Evolutionary conservation across 441 rosid species (phyloP), one percentile per base, ranked within the genome.

Genomic region (Populus hybrid): DNA sequence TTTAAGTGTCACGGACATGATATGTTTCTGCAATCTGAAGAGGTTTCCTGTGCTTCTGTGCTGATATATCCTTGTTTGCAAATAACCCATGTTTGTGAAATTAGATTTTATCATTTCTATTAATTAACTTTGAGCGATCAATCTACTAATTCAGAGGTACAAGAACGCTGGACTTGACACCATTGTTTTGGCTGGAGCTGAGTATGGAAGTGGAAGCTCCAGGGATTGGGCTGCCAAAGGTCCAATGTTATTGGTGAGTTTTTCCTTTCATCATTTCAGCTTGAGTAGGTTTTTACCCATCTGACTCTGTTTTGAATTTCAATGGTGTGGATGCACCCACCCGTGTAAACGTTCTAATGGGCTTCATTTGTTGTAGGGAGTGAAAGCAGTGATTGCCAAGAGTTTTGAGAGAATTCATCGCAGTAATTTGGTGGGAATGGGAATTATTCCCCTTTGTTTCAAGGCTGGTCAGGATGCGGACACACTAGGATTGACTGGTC

Each of bases 171-270:
- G 97, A 32, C 87, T 80, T n/a, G 92, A 88, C 83, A 93, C 98
- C 73, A 88, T 95, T 78, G 82, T 93, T 70, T 75, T 95, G 32
- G 99, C 98, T 74, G 99, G 99, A 76, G 94, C 97, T 0, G 97
- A 93, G 86, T 95, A 92, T 50, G 99, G 97, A 82, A 95, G 98
- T 83, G 98, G 99, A 82, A 93, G 97, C 87, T 95, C 98, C 9
- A 86, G 97, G 75, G 99, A 93, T 85, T 92, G 99, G 99, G 99
- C 99, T 75, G 98, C 99, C 53, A 95, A 95, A 87, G 98, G 98
- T 76, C 97, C 98, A 16, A 89, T 89, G 97, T 79, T 95, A 68
- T 82, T 88, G 91, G 96, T 92, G 42, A 76, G 86, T 53, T 6
- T 6, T 53, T 53, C 8, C 61, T 16, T 53, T 18, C 61, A 18